These are phyloP conservation scores for Boletus barrowsii DNA, from an alignment of 768 basidiomycete species.

Conservation along the genomic window DNA sequence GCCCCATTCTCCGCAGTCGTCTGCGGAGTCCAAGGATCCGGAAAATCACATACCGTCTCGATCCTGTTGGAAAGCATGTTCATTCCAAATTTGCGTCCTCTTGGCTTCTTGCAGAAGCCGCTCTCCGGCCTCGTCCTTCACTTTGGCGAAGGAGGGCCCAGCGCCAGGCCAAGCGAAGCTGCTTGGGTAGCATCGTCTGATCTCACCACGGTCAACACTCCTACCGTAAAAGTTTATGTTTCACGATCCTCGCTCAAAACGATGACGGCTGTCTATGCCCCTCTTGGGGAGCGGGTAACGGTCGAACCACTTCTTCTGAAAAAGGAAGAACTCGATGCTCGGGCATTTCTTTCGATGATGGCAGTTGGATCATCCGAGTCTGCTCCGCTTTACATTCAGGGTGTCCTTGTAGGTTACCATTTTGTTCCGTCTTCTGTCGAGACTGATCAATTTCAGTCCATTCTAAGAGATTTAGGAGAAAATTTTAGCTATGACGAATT, in stretches of 20 bases:
- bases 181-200: constrained; percentile 52
- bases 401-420: constrained; percentile 50
- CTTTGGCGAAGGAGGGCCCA: constrained; percentile 63
- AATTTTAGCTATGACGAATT: constrained; percentile 52
- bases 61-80: constrained; percentile 70
- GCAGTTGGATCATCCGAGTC: constrained; percentile 58
- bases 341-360: constrained; percentile 75
- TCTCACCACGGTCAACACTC: constrained; percentile 31
- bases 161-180: constrained; percentile 60
- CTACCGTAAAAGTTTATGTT: constrained; percentile 49
- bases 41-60: constrained; percentile 71
- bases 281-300: constrained; percentile 44
- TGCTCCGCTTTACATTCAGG: constrained; percentile 68
- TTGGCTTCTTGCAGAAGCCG: constrained; percentile 52
- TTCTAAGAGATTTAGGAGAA: constrained; percentile 63
- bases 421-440: not conserved
- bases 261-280: constrained; percentile 54
- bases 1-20: constrained; percentile 73
- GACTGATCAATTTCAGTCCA: constrained; percentile 37
- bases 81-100: constrained; percentile 45
- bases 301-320: constrained; percentile 56
- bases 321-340: constrained; percentile 62
- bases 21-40: constrained; percentile 75
- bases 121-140: constrained; percentile 66
- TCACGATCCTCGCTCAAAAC: constrained; percentile 60